Evolutionary conservation across 1,284 basidiomycete genomes (phyloP).

Genomic region (Puccinia horiana): DNA sequence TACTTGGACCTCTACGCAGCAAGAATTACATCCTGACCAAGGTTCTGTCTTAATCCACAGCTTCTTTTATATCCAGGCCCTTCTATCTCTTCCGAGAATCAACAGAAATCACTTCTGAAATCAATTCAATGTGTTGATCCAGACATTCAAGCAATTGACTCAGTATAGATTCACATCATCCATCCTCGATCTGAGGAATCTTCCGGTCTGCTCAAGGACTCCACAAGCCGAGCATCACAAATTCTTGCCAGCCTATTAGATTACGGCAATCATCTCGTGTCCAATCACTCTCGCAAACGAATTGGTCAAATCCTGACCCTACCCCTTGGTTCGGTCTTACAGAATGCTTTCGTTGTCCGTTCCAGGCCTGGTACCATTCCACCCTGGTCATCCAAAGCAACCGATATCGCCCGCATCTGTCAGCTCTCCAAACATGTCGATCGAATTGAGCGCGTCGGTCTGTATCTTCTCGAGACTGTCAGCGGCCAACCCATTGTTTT

Average conservation of each 20-base stretch:
- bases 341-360: slow-evolving; percentile 23
- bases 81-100: slow-evolving; percentile 28
- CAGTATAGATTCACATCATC: slow-evolving; percentile 35
- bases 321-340: neutral
- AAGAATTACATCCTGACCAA: slow-evolving; percentile 4
- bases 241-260: slow-evolving; percentile 32
- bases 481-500: slow-evolving; percentile 10
- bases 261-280: slow-evolving; percentile 24
- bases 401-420: slow-evolving; percentile 88
- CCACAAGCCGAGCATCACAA: slow-evolving; percentile 14
- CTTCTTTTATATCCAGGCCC: slow-evolving; percentile 36
- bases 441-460: slow-evolving; percentile 80
- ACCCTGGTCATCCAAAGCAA: slow-evolving; percentile 97
- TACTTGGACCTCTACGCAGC: neutral
- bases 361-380: slow-evolving; percentile 73
- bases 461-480: slow-evolving; percentile 65
- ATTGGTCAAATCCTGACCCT: slow-evolving; percentile 6
- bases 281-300: slow-evolving; percentile 13
- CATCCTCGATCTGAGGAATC: slow-evolving; percentile 33
- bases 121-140: slow-evolving; percentile 29
- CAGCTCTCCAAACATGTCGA: slow-evolving; percentile 71
- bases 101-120: slow-evolving; percentile 25
- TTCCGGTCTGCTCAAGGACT: neutral
- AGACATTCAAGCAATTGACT: slow-evolving; percentile 34
- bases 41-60: neutral